Conservation (phyloP, 352 stramenopile genomes). For the Globisporangium spinosum region DNA sequence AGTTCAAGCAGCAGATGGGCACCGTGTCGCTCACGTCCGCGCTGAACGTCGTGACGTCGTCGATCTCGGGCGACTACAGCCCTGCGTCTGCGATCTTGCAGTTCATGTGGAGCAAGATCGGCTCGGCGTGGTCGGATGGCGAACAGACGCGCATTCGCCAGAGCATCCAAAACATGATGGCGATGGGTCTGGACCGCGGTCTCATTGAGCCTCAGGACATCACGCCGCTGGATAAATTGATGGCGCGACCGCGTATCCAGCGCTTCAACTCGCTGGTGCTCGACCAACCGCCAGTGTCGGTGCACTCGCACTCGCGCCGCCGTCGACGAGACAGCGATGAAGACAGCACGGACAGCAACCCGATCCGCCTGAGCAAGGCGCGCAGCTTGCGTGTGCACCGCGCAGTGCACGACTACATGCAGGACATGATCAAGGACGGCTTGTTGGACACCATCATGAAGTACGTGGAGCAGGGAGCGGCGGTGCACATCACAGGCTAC, state of each 20-base stretch:
- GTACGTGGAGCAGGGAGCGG: slow-evolving; percentile 67
- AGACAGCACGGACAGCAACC: slow-evolving; percentile 42
- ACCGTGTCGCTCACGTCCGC: slow-evolving; percentile 68
- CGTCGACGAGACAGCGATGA: slow-evolving; percentile 56
- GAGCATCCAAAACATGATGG: slow-evolving; percentile 87
- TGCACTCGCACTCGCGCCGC: slow-evolving; percentile 54
- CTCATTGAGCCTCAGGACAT: slow-evolving; percentile 61
- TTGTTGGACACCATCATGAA: slow-evolving; percentile 69
- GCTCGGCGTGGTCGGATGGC: slow-evolving; percentile 74
- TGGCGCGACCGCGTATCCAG: slow-evolving; percentile 49
- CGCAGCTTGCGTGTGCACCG: slow-evolving; percentile 70
- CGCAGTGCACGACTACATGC: slow-evolving; percentile 77
- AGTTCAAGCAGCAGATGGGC: slow-evolving; percentile 81
- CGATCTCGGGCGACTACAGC: slow-evolving; percentile 77
- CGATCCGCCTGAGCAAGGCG: slow-evolving; percentile 52
- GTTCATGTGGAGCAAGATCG: slow-evolving; percentile 84
- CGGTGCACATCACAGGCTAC: slow-evolving; percentile 82
- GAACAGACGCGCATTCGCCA: slow-evolving; percentile 84
- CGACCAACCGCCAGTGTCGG: slow-evolving; percentile 46
- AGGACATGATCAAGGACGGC: slow-evolving; percentile 82
- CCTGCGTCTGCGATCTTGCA: slow-evolving; percentile 66
- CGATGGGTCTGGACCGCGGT: slow-evolving; percentile 68
- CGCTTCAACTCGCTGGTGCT: slow-evolving; percentile 72
- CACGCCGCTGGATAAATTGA: slow-evolving; percentile 74
- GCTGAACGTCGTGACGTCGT: slow-evolving; percentile 74